Percentiles rank a stretch among this genome's conserved stretches.
Evolutionary conservation across 1,284 basidiomycete species (phyloP).

Genomic region (Cutaneotrichosporon dermatis): DNA sequence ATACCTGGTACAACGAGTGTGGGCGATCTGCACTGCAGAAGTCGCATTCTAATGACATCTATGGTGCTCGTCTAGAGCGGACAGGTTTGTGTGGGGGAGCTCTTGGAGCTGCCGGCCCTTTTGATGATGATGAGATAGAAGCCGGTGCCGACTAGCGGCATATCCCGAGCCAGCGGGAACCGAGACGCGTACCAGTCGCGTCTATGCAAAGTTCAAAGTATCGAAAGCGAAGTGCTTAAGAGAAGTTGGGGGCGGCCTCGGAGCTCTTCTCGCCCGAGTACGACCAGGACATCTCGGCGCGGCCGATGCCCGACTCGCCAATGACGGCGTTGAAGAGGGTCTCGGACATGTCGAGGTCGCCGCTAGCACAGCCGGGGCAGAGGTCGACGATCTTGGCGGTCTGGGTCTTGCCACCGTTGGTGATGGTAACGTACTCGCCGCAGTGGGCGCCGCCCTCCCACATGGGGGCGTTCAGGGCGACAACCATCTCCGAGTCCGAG

Average conservation of each 20-base stretch:
- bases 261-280: neutral
- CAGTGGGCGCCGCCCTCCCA: conserved; percentile 20
- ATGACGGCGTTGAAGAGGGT: conserved; percentile 47
- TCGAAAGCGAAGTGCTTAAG: too few relatives aligned
- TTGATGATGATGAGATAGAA: too few relatives aligned
- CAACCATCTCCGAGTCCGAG: conserved; percentile 33
- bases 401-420: conserved; percentile 58
- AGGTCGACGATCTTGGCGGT: conserved; percentile 58
- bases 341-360: conserved; percentile 52
- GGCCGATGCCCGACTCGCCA: conserved; percentile 35
- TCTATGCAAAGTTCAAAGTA: too few relatives aligned
- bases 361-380: conserved; percentile 48
- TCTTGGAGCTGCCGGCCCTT: too few relatives aligned
- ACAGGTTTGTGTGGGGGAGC: too few relatives aligned
- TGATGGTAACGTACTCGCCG: conserved; percentile 62
- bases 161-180: too few relatives aligned
- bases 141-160: neutral
- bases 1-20: too few relatives aligned
- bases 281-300: neutral
- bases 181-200: too few relatives aligned
- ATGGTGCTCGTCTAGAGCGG: too few relatives aligned
- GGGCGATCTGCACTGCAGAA: too few relatives aligned
- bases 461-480: conserved; percentile 37
- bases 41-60: too few relatives aligned
- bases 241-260: neutral